Evolutionary conservation across 1,284 basidiomycete species (phyloP).

Genomic region (Peniophora sp.): DNA sequence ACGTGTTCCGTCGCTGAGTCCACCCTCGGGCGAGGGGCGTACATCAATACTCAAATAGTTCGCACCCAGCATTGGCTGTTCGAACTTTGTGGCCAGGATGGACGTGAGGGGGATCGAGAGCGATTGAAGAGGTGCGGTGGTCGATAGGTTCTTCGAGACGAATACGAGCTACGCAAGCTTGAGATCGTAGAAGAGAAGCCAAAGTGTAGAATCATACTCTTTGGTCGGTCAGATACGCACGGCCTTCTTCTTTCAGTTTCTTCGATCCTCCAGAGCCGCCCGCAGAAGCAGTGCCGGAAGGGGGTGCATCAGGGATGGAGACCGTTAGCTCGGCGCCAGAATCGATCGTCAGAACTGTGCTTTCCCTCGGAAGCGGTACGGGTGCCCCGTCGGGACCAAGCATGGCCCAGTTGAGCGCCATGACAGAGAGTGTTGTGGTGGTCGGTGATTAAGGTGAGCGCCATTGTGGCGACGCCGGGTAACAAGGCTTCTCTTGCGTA

Average conservation of each 20-base stretch:
- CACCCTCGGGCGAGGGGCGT: slow-evolving; percentile 56
- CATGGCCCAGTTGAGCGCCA: slow-evolving; percentile 77
- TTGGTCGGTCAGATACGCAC: slow-evolving; percentile 59
- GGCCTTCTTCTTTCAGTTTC: slow-evolving; percentile 53
- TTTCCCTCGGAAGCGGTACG: slow-evolving; percentile 58
- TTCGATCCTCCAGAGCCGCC: slow-evolving; percentile 46
- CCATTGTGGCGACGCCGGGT: not conserved
- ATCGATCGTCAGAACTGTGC: slow-evolving; percentile 45
- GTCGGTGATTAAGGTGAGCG: slow-evolving; percentile 2
- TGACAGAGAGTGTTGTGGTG: slow-evolving; percentile 20
- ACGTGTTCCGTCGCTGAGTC: slow-evolving; percentile 52
- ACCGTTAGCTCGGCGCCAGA: slow-evolving; percentile 51
- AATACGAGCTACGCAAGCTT: slow-evolving; percentile 52
- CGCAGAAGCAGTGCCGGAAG: slow-evolving; percentile 29
- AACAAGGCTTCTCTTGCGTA: too few relatives aligned
- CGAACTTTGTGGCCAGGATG: slow-evolving; percentile 61
- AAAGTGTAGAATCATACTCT: slow-evolving; percentile 40
- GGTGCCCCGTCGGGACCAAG: slow-evolving; percentile 49
- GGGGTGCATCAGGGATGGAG: slow-evolving; percentile 44
- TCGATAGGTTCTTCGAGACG: slow-evolving; percentile 29
- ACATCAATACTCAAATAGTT: slow-evolving; percentile 64
- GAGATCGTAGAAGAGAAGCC: not conserved
- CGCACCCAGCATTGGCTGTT: slow-evolving; percentile 63
- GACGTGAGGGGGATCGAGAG: slow-evolving; percentile 53
- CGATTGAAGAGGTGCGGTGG: slow-evolving; percentile 39